Percentiles rank a stretch among this genome's conserved stretches.
Evolutionary conservation across 2,329 filamentous ascomycete species (phyloP).

Genomic region (Hymenoscyphus fructigenus): DNA sequence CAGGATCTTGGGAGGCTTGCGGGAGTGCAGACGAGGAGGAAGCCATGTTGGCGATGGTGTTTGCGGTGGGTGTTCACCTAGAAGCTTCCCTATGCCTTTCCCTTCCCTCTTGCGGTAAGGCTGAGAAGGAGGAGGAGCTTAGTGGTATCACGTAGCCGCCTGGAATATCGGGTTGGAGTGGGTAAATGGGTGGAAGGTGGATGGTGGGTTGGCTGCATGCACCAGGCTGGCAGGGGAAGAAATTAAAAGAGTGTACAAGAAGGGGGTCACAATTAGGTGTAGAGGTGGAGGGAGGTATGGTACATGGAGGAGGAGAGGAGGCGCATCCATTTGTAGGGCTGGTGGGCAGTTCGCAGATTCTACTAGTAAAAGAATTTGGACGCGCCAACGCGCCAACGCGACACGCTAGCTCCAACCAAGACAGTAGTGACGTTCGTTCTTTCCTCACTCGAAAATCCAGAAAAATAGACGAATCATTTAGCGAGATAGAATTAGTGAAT

Average conservation of each 20-base stretch:
- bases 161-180: neutral
- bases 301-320: neutral
- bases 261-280: neutral
- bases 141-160: neutral
- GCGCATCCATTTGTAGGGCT: neutral
- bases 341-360: neutral
- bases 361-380: too few species aligned
- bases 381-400: too few species aligned
- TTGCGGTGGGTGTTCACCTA: neutral
- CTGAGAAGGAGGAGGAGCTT: conserved; percentile 1
- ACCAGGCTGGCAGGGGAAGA: neutral
- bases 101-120: neutral
- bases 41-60: neutral
- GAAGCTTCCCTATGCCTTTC: neutral
- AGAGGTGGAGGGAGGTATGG: neutral
- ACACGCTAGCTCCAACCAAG: too few species aligned
- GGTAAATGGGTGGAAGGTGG: too few species aligned
- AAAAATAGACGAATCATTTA: neutral
- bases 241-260: neutral
- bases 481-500: neutral
- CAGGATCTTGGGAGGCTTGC: neutral
- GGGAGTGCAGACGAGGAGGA: neutral
- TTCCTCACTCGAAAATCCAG: too few species aligned
- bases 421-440: neutral
- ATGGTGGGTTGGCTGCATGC: neutral